phyloP scores from a whole-genome alignment of 441 rosid genomes.

The Croton setiger region DNA sequence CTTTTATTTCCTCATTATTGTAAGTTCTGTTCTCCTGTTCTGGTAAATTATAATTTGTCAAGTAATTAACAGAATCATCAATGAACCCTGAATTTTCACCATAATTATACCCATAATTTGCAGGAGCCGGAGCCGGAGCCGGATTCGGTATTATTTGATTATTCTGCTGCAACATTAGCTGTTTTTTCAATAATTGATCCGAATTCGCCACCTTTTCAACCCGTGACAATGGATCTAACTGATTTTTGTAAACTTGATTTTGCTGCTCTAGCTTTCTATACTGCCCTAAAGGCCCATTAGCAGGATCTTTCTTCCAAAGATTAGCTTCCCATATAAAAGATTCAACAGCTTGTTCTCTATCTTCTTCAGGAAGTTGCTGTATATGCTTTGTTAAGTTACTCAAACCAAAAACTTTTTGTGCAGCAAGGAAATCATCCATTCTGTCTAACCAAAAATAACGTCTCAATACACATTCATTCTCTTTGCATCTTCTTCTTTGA shows the following conservation, averaged over 20 bases:
- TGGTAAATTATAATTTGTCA: neutral
- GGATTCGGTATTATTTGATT: neutral
- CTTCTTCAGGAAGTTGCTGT: constrained; percentile 29
- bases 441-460: constrained; percentile 22
- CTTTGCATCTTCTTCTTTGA: constrained; percentile 30
- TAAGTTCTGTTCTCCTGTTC: neutral
- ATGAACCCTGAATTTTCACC: neutral
- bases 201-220: too few species aligned
- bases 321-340: constrained; percentile 59
- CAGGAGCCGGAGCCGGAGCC: neutral
- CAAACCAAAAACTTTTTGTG: constrained; percentile 29
- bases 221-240: too few species aligned
- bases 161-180: neutral
- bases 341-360: constrained; percentile 37
- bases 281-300: constrained; percentile 31
- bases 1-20: too few species aligned
- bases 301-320: constrained; percentile 26
- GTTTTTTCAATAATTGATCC: neutral
- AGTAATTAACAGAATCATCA: neutral
- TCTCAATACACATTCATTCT: constrained; percentile 18
- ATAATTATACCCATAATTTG: neutral
- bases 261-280: constrained; percentile 7
- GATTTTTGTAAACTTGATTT: neutral
- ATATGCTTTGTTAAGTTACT: constrained; percentile 36
- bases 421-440: constrained; percentile 14